Base-by-base conservation (phyloP, 2,329 filamentous ascomycete genomes). In the Xylaria multiplex region DNA sequence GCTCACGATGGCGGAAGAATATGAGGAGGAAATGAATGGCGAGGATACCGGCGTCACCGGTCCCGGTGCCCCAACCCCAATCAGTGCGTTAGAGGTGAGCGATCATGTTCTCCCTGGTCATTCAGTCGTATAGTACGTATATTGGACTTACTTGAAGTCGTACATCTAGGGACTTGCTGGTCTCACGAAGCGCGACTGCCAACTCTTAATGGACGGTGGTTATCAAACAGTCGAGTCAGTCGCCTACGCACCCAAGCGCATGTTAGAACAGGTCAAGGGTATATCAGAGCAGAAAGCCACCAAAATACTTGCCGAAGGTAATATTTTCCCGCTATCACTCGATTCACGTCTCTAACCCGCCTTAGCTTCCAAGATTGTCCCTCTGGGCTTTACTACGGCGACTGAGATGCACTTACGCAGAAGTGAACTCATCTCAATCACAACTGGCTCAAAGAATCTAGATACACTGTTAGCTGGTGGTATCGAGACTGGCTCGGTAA, bases 351-450 rank as follows among this genome's bases (percentile, higher is more conserved):
- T 48, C 64, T 71, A 48, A 72, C 59, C 27, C 24, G 22, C 45
- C 4, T 46, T 54, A 96, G 95, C 95, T 32, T 94, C 93, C 1
- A 99, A 97, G 79, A 87, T 98, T 58, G 96, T 99, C 0, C 96
- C 96, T 0, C 97, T 99, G 94, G 96, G 96, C 48, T 99, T 99
- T 78, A 99, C 96, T 1, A 99, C 96, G 0, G 96, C 96, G 3
- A 99, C 96, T 0, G 96, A 99, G 81, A 99, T 99, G 94, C 96
- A 99, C 77, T 93, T 95, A 73, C 91, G 96, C 70, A 90, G 96
- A 79, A 97, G 93, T 79, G 96, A 98, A 80, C 87, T 99, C 65
- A 99, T 99, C 72, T 97, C 94, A 14, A 97, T 99, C 71, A 97
- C 96, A 3, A 99, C 96, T 2, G 96, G 96, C 65, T 98, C 96